Percentiles rank a stretch among this genome's conserved stretches.
Evolutionary conservation across 768 basidiomycete genomes (phyloP).

Genomic region (Rubroboletus pulcherrimus): DNA sequence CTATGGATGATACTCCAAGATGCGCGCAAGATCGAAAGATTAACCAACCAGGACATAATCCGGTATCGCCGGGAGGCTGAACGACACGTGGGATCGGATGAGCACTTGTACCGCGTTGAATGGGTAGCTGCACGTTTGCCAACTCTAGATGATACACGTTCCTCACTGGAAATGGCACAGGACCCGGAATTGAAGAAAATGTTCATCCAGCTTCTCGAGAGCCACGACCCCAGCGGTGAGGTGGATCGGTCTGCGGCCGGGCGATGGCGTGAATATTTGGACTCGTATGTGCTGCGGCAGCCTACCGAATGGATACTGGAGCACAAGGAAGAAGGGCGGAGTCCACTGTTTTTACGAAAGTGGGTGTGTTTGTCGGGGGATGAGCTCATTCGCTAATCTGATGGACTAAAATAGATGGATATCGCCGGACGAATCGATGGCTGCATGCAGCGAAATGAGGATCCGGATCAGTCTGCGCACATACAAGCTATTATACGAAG

Average conservation of each 20-base stretch:
- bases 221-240: constrained; percentile 62
- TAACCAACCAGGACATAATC: constrained; percentile 63
- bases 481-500: constrained; percentile 71
- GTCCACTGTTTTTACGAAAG: constrained; percentile 56
- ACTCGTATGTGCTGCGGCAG: constrained; percentile 65
- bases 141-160: not conserved
- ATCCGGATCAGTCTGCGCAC: constrained; percentile 56
- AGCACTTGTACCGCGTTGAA: constrained; percentile 73
- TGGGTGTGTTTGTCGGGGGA: constrained; percentile 31
- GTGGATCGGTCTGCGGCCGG: constrained; percentile 45
- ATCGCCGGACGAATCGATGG: constrained; percentile 31
- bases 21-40: constrained; percentile 49
- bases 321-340: constrained; percentile 31
- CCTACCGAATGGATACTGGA: constrained; percentile 69
- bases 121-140: constrained; percentile 52
- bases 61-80: constrained; percentile 80
- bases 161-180: constrained; percentile 36
- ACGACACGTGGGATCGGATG: constrained; percentile 67
- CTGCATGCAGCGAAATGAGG: constrained; percentile 22
- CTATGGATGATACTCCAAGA: constrained; percentile 72
- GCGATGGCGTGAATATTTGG: constrained; percentile 74
- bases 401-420: constrained; percentile 50
- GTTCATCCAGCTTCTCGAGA: constrained; percentile 55
- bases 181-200: constrained; percentile 52
- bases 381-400: constrained; percentile 18